Conservation (phyloP, 495 filamentous ascomycete species). For the Penicillium manginii region DNA sequence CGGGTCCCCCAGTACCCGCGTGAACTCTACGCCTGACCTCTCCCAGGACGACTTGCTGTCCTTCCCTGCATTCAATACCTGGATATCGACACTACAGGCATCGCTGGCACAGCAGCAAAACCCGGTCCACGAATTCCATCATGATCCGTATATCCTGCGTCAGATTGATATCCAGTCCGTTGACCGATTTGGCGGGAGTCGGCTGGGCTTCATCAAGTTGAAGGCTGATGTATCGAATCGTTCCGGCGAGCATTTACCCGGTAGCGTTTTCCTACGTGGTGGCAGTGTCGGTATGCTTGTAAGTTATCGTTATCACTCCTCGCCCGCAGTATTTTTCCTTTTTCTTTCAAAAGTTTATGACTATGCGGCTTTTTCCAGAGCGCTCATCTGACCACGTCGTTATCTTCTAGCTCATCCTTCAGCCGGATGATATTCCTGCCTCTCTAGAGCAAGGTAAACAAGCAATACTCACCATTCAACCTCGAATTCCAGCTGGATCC, state of each 20-base stretch:
- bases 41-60: conserved; percentile 63
- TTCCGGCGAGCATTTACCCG: conserved; percentile 68
- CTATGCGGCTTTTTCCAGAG: not conserved
- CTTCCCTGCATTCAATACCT: conserved; percentile 74
- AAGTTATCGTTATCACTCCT: conserved; percentile 13
- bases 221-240: conserved; percentile 66
- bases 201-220: conserved; percentile 81
- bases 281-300: conserved; percentile 84
- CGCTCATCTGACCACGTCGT: not conserved
- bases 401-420: conserved; percentile 59
- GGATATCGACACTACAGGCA: conserved; percentile 68
- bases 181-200: conserved; percentile 67
- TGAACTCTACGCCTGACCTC: conserved; percentile 63
- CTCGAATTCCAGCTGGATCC: conserved; percentile 77
- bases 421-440: conserved; percentile 65
- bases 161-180: conserved; percentile 72
- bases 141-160: conserved; percentile 69
- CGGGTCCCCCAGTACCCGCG: conserved; percentile 34
- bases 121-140: conserved; percentile 69
- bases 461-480: conserved; percentile 80
- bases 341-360: not conserved
- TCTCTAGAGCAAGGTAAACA: conserved; percentile 56
- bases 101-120: conserved; percentile 66
- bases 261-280: conserved; percentile 78
- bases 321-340: not conserved